Conservation (phyloP, 2,329 filamentous ascomycete species). For the Stagonosporopsis chrysanthemi region DNA sequence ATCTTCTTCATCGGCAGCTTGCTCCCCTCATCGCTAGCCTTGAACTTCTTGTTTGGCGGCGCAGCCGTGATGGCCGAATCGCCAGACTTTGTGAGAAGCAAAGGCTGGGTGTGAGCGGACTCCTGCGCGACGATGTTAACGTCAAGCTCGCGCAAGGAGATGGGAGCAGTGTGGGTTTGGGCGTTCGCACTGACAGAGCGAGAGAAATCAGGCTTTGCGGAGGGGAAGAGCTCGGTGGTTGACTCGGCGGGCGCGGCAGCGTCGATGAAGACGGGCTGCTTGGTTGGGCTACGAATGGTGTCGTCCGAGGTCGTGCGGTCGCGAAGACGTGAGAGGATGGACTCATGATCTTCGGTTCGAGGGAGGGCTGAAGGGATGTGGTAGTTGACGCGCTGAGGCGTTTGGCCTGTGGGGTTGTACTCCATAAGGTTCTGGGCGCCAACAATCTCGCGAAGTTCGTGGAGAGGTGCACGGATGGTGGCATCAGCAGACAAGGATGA, state of each 20-base stretch:
- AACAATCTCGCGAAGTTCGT: conserved; percentile 74
- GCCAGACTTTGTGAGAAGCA: conserved; percentile 42
- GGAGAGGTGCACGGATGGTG: conserved; percentile 72
- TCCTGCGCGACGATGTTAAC: conserved; percentile 53
- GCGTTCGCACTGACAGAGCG: conserved; percentile 36
- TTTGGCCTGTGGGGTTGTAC: conserved; percentile 84
- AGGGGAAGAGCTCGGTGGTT: conserved; percentile 38
- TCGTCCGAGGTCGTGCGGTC: conserved; percentile 43
- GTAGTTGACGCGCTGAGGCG: conserved; percentile 82
- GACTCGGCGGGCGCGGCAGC: conserved; percentile 49
- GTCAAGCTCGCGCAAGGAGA: conserved; percentile 57
- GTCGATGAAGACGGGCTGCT: conserved; percentile 63
- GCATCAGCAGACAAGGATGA: conserved; percentile 63
- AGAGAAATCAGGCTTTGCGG: conserved; percentile 34
- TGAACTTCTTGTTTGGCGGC: conserved; percentile 56
- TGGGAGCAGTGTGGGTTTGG: conserved; percentile 31
- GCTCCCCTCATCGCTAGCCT: conserved; percentile 41
- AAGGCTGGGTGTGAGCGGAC: conserved; percentile 38
- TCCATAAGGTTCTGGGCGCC: conserved; percentile 72
- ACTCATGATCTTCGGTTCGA: conserved; percentile 71
- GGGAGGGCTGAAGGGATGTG: conserved; percentile 81
- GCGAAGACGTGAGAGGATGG: conserved; percentile 59
- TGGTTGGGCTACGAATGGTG: conserved; percentile 53
- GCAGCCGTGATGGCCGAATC: conserved; percentile 36
- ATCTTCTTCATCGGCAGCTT: conserved; percentile 56